Evolutionary conservation across 2,329 filamentous ascomycete species (phyloP), one percentile per base, ranked within the genome.

Genomic region (Cercospora berteroae): DNA sequence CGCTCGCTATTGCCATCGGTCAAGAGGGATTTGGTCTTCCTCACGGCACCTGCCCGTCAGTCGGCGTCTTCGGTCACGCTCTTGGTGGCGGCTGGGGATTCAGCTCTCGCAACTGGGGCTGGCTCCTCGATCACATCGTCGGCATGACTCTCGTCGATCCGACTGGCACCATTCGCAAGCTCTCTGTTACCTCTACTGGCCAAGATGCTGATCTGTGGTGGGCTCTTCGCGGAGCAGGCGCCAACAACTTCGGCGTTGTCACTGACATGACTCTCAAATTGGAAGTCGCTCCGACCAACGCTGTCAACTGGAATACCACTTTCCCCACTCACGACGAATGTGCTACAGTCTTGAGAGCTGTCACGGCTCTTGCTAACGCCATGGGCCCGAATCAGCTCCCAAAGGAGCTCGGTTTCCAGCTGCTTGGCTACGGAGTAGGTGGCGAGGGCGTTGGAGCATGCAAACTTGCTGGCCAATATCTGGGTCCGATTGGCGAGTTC

Each of bases 201-300:
- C 16, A 33, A 10, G 65, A 71, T 61, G 42, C 7, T 13, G 69
- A 69, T 9, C n/a, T 71, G 9, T 71, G 69, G 69, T 71, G 67
- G 65, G 67, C 60, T n/a, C 52, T 68, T 39, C 60, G 69, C 5
- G 69, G 69, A 18, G 65, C 69, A 27, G 67, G 69, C 7, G 63
- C 69, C 6, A 71, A 69, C 59, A 69, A 71, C 18, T 69, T 71
- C 44, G 69, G 69, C 9, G 65, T 68, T 3, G 65, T 71, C 3
- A 68, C 67, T 3, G 39, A 31, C 42, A 42, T 68, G 25, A 66
- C 65, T 2, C 65, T 71, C 16, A 27, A 39, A 4, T 39, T 69
- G 8, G 36, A 42, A 27, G 60, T 64, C 20, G 67, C 67, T 16
- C 69, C 69, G 2, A 13, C 23, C 16, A 62, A 65, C 59, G 33